Base-by-base conservation (phyloP, 208 protist species). In the Acanthamoeba healyi region DNA sequence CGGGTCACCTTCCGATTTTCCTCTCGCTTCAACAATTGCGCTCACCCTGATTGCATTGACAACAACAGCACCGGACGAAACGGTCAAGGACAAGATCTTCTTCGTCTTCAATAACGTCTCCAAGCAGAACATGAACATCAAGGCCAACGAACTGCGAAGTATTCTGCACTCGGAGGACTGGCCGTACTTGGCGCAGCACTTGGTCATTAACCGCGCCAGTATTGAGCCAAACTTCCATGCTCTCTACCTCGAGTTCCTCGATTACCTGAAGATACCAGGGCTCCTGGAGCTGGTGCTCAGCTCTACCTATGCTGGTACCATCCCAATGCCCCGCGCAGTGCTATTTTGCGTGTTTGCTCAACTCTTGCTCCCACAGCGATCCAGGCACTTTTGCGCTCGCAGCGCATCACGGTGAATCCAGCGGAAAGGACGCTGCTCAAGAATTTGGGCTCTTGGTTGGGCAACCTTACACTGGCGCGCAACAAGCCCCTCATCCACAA, bases 371-470 rank as follows among this genome's bases (percentile, higher is more conserved):
- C 22, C 36, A 96, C 95, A 94, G 97, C 98, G 15, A 96, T 99
- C 38, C 96, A 99, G n/a, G 96, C 96, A 46, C 96, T 99, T 44
- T 96, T 99, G 34, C 94, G 94, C 44, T 99, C 98, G 3, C 97
- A 99, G n/a, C 99, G 98, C 96, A 99, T 99, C 77, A 97, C 96
- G 42, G 97, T 96, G 22, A 97, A 98, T 81, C 94, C 95, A 4
- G 97, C 97, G 36, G 99, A 99, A 95, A 97, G 99, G 77, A 98
- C 97, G 22, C 95, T 99, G 17, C 97, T 99, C 36, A 99, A 99
- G 95, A 99, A 99, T 90, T 97, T 99, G 36, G 99, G 99, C 61
- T 97, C 95, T 56, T 99, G 99, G 99, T 97, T 99, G 0, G 99
- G 99, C 54, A 95, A 98, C 91, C 97, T 99, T 67, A 99, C 99